Base-by-base conservation (phyloP, 2,329 filamentous ascomycete species). In the Exophiala alcalophila region DNA sequence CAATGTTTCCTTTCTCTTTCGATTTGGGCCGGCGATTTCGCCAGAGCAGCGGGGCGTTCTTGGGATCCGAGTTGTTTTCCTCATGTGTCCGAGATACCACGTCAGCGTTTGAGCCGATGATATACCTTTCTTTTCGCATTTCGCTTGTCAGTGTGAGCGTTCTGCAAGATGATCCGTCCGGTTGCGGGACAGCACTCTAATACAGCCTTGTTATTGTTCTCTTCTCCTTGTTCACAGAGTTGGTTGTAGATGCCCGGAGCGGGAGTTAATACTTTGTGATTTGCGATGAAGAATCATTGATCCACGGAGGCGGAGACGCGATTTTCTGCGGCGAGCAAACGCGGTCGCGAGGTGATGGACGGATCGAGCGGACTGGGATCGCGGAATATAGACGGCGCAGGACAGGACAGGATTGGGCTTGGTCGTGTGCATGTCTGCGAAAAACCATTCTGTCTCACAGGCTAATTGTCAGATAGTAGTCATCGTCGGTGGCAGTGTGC, bases 11-110 rank as follows among this genome's bases (percentile, higher is more conserved):
- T 29, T 30, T 35, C 38, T 31, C 11, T 20, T 40, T 40, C 19
- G 19, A 8, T 32, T 40, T 20, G 37, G 10, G 32, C 34, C 18
- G n/a, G 34, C 20, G 19, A 23, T 39, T 40, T 38, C 28, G 23
- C n/a, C 25, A 20, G 31, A 25, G 38, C 21, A 41, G 43, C 43
- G 41, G 21, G 43, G 43, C 43, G 43, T 47, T 47, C n/a, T 35
- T n/a, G 31, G 18, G 30, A 23, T 25, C 21, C 32, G 20, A 18
- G 33, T 36, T n/a, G n/a, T n/a, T n/a, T n/a, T 35, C 23, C 33
- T 29, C 25, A 37, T 46, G 41, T 41, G 19, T 38, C 33, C 28
- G 37, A 49, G 47, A 49, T 49, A 49, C 47, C 47, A 49, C 42
- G 15, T 49, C 25, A 38, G 37, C 41, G 41, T 42, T 39, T 33